A percentile compares a stretch with the other conserved stretches of the same genome.
Evolutionary conservation across 352 stramenopile genomes (phyloP).

Genomic region (Pythium phragmitis): DNA sequence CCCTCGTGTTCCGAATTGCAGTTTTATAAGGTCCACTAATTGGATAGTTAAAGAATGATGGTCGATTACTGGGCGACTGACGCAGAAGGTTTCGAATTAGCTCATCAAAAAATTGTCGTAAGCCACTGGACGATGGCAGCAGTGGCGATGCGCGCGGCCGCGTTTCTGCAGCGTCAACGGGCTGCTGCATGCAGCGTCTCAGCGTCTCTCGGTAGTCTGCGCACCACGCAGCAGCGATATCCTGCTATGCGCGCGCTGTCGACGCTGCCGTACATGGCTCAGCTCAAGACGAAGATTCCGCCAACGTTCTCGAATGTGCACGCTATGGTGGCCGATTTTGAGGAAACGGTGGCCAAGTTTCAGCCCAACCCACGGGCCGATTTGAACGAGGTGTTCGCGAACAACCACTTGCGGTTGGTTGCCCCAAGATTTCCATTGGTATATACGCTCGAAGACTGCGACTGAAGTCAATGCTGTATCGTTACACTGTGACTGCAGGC

Average conservation of each 20-base stretch:
- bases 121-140: background rate
- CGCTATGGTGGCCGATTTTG: slow-evolving; percentile 42
- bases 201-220: background rate
- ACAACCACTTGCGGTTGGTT: slow-evolving; percentile 60
- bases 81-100: background rate
- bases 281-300: slow-evolving; percentile 50
- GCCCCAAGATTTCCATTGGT: background rate
- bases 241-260: slow-evolving; percentile 24
- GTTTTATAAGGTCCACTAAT: background rate
- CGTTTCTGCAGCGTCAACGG: background rate
- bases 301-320: slow-evolving; percentile 41
- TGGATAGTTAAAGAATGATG: background rate
- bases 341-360: slow-evolving; percentile 49
- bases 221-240: background rate
- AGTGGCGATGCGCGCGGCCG: background rate
- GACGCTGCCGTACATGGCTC: slow-evolving; percentile 44
- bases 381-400: slow-evolving; percentile 68
- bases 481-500: slow-evolving; percentile 20
- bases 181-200: background rate
- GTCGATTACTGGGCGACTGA: background rate
- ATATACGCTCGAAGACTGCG: background rate
- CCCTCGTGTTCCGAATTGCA: slow-evolving; percentile 14
- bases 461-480: background rate
- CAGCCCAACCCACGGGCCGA: slow-evolving; percentile 36
- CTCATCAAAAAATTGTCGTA: background rate